These are phyloP conservation scores for Cordyceps javanica DNA, from an alignment of 2,329 filamentous ascomycete genomes.

Conservation along the genomic window DNA sequence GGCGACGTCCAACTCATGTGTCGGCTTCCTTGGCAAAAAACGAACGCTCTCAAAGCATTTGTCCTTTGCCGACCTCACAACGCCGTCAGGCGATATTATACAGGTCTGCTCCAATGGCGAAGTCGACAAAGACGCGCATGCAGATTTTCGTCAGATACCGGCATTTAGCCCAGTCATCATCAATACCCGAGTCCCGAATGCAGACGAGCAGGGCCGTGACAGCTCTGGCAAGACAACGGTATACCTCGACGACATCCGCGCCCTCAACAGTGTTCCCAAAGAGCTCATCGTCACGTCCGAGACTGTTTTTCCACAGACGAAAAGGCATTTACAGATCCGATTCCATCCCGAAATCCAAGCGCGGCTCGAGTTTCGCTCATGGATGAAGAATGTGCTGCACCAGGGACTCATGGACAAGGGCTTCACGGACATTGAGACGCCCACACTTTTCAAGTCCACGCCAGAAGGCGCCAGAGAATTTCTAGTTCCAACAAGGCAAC, in stretches of 20 bases:
- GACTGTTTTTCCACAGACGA: conserved; percentile 65
- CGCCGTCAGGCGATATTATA: conserved; percentile 32
- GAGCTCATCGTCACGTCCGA: conserved; percentile 72
- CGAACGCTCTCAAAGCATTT: conserved; percentile 63
- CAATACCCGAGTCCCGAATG: conserved; percentile 29
- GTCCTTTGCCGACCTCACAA: conserved; percentile 58
- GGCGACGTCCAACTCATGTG: conserved; percentile 32
- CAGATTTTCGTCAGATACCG: conserved; percentile 39
- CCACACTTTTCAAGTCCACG: conserved; percentile 93
- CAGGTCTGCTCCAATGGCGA: conserved; percentile 40
- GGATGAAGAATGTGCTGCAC: conserved; percentile 46
- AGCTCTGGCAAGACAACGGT: conserved; percentile 44
- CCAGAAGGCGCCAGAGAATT: conserved; percentile 95
- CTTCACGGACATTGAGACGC: conserved; percentile 83
- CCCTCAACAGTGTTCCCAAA: conserved; percentile 34
- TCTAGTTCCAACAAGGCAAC: conserved; percentile 75
- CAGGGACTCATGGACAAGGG: conserved; percentile 48
- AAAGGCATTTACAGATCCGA: conserved; percentile 79
- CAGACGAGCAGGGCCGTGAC: conserved; percentile 18
- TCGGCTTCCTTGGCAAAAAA: conserved; percentile 65
- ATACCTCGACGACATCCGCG: conserved; percentile 52
- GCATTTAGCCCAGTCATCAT: conserved; percentile 49
- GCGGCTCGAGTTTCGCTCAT: conserved; percentile 64
- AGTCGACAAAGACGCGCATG: conserved; percentile 30
- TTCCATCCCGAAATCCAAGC: conserved; percentile 62